Conservation (phyloP, 1,284 basidiomycete species). For the Cryptococcus sp. region DNA sequence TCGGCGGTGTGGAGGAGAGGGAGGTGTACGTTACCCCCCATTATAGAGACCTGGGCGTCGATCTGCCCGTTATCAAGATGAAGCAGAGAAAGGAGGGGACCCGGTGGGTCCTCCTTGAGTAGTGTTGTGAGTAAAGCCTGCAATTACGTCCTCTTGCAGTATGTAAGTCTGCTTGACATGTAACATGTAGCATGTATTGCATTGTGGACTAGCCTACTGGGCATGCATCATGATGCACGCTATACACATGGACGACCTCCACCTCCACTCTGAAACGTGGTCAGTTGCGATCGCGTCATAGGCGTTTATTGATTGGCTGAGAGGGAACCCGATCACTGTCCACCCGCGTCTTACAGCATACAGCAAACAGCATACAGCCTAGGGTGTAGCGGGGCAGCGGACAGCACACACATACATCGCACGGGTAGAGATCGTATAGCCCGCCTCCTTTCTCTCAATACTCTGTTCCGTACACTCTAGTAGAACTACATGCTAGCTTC, state of each 20-base stretch:
- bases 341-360: too few species aligned
- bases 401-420: too few species aligned
- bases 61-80: conserved; percentile 72
- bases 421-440: too few species aligned
- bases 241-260: not conserved
- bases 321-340: too few species aligned
- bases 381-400: too few species aligned
- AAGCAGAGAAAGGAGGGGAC: conserved; percentile 53
- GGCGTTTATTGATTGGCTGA: not conserved
- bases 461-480: too few species aligned
- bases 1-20: conserved; percentile 54
- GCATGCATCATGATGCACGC: not conserved
- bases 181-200: not conserved
- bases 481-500: too few species aligned
- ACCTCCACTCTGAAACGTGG: not conserved
- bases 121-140: not conserved
- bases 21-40: conserved; percentile 69
- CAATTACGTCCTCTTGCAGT: not conserved
- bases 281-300: not conserved
- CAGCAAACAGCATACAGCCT: too few species aligned
- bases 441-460: too few species aligned
- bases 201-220: not conserved
- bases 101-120: conserved; percentile 51
- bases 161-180: not conserved
- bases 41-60: conserved; percentile 80